A percentile compares a stretch with the other conserved stretches of the same genome.
Evolutionary conservation across 257 asterid genomes (phyloP).

Genomic region (Solanum pimpinellifolium): DNA sequence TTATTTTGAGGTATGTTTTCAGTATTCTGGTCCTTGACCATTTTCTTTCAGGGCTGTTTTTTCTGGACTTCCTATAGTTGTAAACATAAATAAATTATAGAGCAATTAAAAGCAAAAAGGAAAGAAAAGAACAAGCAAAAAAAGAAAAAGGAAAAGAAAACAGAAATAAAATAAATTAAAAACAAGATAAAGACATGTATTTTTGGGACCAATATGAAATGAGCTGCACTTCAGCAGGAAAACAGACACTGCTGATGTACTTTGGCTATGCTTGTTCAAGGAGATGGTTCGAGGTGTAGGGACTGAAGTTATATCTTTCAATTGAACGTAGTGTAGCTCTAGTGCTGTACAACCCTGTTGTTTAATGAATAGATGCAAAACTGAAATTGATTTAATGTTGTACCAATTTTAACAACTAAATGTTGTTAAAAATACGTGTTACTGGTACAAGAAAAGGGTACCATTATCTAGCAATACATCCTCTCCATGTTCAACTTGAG

Average conservation of each 20-base stretch:
- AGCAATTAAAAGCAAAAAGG: not conserved
- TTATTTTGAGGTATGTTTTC: conserved; percentile 34
- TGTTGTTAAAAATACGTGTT: not conserved
- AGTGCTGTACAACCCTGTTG: not conserved
- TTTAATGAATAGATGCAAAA: not conserved
- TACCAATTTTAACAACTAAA: not conserved
- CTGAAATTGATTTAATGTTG: not conserved
- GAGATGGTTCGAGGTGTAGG: not conserved
- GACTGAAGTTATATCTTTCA: not conserved
- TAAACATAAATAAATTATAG: not conserved
- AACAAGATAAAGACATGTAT: not conserved
- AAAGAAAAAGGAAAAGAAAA: not conserved
- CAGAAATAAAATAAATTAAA: not conserved
- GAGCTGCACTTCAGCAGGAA: not conserved
- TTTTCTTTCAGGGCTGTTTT: not conserved
- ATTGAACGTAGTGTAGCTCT: not conserved
- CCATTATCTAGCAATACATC: not conserved
- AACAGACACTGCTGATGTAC: not conserved
- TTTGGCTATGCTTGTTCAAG: not conserved
- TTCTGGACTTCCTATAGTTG: not conserved
- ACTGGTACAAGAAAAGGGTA: not conserved
- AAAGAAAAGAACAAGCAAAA: not conserved
- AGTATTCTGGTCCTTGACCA: not conserved
- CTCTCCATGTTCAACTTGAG: not conserved
- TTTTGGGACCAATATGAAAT: not conserved